Base-by-base conservation (phyloP, 352 stramenopile genomes). In the Phytopythium delawarense region DNA sequence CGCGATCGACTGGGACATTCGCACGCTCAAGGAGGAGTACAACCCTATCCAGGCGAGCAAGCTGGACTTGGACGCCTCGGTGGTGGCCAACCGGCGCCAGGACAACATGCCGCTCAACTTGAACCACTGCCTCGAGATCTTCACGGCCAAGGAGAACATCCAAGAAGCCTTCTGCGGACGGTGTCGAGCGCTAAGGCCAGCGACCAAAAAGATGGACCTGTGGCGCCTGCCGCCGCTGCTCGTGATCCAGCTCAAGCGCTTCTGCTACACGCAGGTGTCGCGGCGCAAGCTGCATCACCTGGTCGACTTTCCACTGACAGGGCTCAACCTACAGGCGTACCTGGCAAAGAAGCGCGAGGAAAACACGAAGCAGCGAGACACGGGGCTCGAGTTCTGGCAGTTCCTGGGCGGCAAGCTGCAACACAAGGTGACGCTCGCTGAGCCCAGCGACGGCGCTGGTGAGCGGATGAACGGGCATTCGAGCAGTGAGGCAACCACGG, bases 181-280 rank as follows among this genome's bases (percentile, higher is more conserved):
- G 12, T 95, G 86, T 77, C 77, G 98, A 78, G 80, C 98, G 71
- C 79, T 96, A 83, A 78, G 94, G 74, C 76, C 92, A 70, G 81
- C 82, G 67, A 98, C 89, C 12, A 99, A 98, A 70, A 96, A 94
- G 39, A 98, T 99, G 85, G 95, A 98, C 65, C 70, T 99, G 0
- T 99, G 97, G 96, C 86, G 97, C 25, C 71, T 99, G 45, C 98
- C 98, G 37, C 97, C 97, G 0, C 70, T 99, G 49, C 78, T 99
- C 6, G 97, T 99, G n/a, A 98, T 99, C 60, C 97, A 99, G 48
- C 79, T 99, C n/a, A 99, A 99, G 71, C 91, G 98, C 18, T 99
- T 99, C 69, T 98, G 98, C 66, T 99, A 96, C 60, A 99, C 96
- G n/a, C 81, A 96, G 66, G 78, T 85, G 25, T 88, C 81, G 13